These are phyloP conservation scores for Eucalyptus dawsonii DNA, from an alignment of 345 rosid species.

Conservation along the genomic window DNA sequence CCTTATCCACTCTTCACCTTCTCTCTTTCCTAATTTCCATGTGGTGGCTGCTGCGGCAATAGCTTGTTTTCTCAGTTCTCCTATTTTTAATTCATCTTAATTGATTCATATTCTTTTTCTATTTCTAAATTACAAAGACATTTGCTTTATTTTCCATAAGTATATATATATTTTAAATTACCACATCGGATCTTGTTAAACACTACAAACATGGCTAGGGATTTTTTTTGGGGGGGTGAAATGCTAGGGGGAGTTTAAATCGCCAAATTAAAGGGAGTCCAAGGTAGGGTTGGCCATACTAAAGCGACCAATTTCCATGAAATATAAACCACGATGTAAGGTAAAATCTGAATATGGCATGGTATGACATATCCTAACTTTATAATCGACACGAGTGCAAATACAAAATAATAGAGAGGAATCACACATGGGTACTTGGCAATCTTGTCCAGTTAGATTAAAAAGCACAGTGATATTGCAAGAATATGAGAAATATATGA, in stretches of 20 bases:
- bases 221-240: too few relatives aligned
- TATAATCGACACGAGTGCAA: not conserved
- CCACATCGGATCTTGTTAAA: not conserved
- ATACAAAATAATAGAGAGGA: not conserved
- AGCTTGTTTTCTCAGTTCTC: not conserved
- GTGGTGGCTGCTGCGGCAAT: not conserved
- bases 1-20: not conserved
- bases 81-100: too few relatives aligned
- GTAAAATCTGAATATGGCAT: not conserved
- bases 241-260: not conserved
- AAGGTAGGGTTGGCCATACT: not conserved
- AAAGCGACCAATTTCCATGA: not conserved
- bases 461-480: not conserved
- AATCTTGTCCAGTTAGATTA: not conserved
- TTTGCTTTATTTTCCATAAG: too few relatives aligned
- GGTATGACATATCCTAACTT: not conserved
- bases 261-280: not conserved
- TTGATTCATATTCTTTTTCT: too few relatives aligned
- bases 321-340: rapidly evolving
- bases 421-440: not conserved
- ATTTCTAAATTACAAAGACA: too few relatives aligned
- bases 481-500: not conserved
- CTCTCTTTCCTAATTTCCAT: not conserved
- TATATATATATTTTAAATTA: not conserved
- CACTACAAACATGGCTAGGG: too few relatives aligned